Conservation (phyloP, 129 eudicot genomes). For the Flaveria brownii region DNA sequence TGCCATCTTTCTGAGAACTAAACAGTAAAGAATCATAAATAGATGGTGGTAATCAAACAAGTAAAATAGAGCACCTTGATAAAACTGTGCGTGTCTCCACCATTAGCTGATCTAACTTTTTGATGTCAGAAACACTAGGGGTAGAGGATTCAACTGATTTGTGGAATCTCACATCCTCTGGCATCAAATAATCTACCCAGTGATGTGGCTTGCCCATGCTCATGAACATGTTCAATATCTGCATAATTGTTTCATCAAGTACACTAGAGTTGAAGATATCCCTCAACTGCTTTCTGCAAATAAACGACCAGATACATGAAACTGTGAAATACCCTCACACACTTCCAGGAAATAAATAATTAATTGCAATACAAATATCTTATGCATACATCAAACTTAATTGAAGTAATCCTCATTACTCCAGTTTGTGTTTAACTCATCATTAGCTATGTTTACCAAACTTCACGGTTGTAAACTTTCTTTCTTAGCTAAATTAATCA, state of each 20-base stretch:
- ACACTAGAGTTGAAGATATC: constrained; percentile 59
- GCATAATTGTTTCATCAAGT: constrained; percentile 70
- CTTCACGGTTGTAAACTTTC: neutral
- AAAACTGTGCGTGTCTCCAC: constrained; percentile 73
- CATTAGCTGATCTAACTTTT: constrained; percentile 77
- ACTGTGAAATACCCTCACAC: neutral
- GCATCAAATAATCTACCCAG: constrained; percentile 87
- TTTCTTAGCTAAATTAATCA: neutral
- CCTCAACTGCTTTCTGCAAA: constrained; percentile 82
- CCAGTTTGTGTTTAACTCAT: neutral
- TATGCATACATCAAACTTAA: neutral
- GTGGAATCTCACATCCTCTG: constrained; percentile 53
- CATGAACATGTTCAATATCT: constrained; percentile 77
- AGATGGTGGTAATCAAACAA: neutral
- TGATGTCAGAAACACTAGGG: constrained; percentile 35
- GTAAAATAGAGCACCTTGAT: constrained; percentile 53
- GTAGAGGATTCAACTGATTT: constrained; percentile 26
- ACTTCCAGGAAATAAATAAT: neutral
- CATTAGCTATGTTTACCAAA: neutral
- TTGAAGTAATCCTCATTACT: neutral
- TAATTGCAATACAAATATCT: neutral
- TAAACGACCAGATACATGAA: constrained; percentile 12
- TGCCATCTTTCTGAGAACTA: neutral
- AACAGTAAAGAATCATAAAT: neutral
- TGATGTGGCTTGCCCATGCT: constrained; percentile 71